Conservation (phyloP, 2,329 filamentous ascomycete species). For the Pyricularia sp. region DNA sequence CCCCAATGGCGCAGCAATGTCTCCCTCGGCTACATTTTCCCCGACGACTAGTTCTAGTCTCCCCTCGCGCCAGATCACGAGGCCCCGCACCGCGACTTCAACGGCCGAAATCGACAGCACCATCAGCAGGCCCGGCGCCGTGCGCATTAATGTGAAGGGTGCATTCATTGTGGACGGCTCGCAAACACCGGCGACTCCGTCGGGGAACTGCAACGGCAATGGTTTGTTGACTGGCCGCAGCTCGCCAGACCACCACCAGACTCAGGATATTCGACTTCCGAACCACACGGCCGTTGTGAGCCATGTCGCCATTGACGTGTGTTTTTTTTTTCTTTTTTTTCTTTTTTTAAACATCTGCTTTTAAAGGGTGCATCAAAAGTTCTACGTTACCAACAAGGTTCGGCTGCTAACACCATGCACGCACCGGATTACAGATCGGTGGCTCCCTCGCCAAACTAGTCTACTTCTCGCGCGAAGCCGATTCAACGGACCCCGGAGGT, state of each 20-base stretch:
- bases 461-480: conserved; percentile 86
- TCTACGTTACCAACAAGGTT: conserved; percentile 4
- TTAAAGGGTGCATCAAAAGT: neutral
- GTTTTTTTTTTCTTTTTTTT: conserved; percentile 24
- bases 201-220: conserved; percentile 23
- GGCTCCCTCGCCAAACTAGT: conserved; percentile 94
- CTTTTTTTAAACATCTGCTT: conserved; percentile 7
- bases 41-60: neutral
- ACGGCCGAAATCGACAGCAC: conserved; percentile 51
- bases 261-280: conserved; percentile 88
- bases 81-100: conserved; percentile 33
- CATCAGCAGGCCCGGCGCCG: conserved; percentile 56
- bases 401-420: neutral
- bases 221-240: conserved; percentile 13
- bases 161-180: conserved; percentile 70
- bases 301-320: conserved; percentile 92
- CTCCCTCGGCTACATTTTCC: neutral
- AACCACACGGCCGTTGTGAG: conserved; percentile 93
- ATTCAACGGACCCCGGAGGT: conserved; percentile 72
- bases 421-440: conserved; percentile 58
- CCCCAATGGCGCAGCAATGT: neutral
- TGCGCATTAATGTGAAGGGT: conserved; percentile 93
- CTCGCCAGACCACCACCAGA: conserved; percentile 38
- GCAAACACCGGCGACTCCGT: conserved; percentile 7
- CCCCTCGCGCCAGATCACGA: neutral